phyloP scores from a whole-genome alignment of 495 filamentous ascomycete species.

The Aspergillus cavernicola region DNA sequence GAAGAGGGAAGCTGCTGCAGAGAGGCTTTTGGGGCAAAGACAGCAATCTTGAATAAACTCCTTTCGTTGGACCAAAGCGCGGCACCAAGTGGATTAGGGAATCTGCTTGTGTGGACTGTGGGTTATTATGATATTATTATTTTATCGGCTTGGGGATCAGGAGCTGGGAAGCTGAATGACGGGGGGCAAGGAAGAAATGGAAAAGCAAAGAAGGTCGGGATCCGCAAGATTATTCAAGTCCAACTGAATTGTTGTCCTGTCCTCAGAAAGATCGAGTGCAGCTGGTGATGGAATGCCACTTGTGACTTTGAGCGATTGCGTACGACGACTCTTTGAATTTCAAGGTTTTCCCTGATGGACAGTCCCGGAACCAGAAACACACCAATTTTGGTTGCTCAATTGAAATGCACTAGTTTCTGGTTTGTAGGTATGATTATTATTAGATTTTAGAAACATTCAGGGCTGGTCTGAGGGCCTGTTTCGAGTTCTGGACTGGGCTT shows the following conservation, averaged over 20 bases:
- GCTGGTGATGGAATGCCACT: constrained; percentile 8
- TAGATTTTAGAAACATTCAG: constrained; percentile 6
- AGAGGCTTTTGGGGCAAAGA: background rate
- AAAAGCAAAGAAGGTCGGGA: constrained; percentile 14
- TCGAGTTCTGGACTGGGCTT: constrained; percentile 17
- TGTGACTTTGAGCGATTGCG: constrained; percentile 8
- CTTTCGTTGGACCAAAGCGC: constrained; percentile 10
- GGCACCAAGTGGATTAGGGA: constrained; percentile 11
- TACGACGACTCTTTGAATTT: background rate
- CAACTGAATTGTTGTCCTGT: background rate
- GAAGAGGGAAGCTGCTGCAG: background rate
- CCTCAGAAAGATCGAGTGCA: constrained; percentile 3
- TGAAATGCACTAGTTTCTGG: constrained; percentile 1
- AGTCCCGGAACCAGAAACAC: constrained; percentile 2
- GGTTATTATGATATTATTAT: constrained; percentile 10
- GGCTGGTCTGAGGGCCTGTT: constrained; percentile 18
- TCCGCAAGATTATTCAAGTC: constrained; percentile 5
- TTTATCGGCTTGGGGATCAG: background rate
- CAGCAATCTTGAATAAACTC: constrained; percentile 1
- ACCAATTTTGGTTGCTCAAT: constrained; percentile 2
- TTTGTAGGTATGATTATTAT: constrained; percentile 6
- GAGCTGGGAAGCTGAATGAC: background rate
- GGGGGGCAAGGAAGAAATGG: constrained; percentile 9
- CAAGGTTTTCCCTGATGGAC: background rate
- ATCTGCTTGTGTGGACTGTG: constrained; percentile 3